phyloP scores from a whole-genome alignment of 2,329 filamentous ascomycete genomes.

The Bipolaris cookei region DNA sequence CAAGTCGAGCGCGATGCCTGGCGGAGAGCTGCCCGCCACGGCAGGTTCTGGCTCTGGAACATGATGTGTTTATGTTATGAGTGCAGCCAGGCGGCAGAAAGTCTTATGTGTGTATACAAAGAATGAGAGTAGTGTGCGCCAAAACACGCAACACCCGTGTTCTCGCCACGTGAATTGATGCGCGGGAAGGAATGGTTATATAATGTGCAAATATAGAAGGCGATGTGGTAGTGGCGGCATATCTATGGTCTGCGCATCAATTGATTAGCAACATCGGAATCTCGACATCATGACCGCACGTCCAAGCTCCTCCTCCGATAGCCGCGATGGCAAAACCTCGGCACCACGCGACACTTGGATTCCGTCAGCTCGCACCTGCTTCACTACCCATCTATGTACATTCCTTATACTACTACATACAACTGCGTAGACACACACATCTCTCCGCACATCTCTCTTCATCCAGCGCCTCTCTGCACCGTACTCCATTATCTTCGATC shows the following conservation, averaged over 20 bases:
- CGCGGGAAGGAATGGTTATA: conserved; percentile 16
- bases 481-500: background rate
- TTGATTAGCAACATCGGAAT: conserved; percentile 32
- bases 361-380: background rate
- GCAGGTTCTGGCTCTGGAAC: conserved; percentile 68
- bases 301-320: conserved; percentile 29
- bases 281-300: conserved; percentile 32
- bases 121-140: conserved; percentile 4
- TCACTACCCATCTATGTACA: background rate
- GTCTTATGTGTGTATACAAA: conserved; percentile 7
- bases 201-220: conserved; percentile 8
- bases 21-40: conserved; percentile 68
- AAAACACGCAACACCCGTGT: conserved; percentile 12
- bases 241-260: conserved; percentile 16
- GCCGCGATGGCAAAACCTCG: conserved; percentile 27
- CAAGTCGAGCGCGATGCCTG: conserved; percentile 54
- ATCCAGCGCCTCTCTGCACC: background rate
- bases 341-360: conserved; percentile 11
- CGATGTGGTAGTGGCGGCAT: conserved; percentile 22
- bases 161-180: conserved; percentile 4
- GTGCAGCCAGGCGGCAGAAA: conserved; percentile 10
- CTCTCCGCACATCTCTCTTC: background rate
- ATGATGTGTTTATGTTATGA: conserved; percentile 49
- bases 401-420: background rate
- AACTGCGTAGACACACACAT: background rate